phyloP scores from a whole-genome alignment of 441 rosid genomes.

The Populus trichocarpa region DNA sequence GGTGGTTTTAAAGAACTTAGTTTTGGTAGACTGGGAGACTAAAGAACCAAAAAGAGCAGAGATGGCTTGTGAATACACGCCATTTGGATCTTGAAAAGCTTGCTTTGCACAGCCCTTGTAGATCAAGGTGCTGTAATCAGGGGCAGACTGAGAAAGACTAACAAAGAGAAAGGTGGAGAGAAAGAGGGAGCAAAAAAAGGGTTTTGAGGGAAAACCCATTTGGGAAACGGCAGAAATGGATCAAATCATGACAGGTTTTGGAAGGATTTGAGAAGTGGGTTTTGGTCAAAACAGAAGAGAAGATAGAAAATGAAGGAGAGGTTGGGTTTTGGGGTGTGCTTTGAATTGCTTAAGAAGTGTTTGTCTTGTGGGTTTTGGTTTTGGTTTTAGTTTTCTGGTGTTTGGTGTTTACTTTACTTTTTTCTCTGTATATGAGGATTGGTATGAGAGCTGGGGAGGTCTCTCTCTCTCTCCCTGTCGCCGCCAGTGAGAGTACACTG shows the following conservation, averaged over 20 bases:
- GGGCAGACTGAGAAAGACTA: slow-evolving; percentile 46
- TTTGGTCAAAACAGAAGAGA: slow-evolving; percentile 22
- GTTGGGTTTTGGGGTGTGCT: slow-evolving; percentile 14
- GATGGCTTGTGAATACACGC: slow-evolving; percentile 72
- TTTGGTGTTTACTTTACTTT: slow-evolving; percentile 10
- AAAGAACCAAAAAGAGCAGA: slow-evolving; percentile 80
- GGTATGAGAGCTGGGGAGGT: slow-evolving; percentile 20
- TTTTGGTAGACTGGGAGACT: slow-evolving; percentile 76
- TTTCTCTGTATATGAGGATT: slow-evolving; percentile 37
- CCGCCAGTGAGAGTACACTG: slow-evolving; percentile 16
- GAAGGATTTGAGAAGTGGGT: slow-evolving; percentile 24
- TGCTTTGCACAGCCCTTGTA: slow-evolving; percentile 91
- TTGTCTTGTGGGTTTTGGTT: slow-evolving; percentile 10
- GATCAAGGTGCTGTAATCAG: slow-evolving; percentile 63
- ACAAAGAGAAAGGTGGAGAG: slow-evolving; percentile 32
- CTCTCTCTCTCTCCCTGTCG: neutral
- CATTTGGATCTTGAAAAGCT: slow-evolving; percentile 74
- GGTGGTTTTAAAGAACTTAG: slow-evolving; percentile 81
- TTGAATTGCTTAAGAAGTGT: slow-evolving; percentile 25
- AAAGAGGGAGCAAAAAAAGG: slow-evolving; percentile 25
- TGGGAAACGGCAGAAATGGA: slow-evolving; percentile 24
- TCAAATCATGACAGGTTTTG: slow-evolving; percentile 52
- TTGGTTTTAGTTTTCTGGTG: slow-evolving; percentile 6
- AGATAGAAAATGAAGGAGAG: slow-evolving; percentile 14
- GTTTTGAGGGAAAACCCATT: slow-evolving; percentile 54